phyloP scores from a whole-genome alignment of 2,329 filamentous ascomycete genomes.

The Calonectria honghensis region DNA sequence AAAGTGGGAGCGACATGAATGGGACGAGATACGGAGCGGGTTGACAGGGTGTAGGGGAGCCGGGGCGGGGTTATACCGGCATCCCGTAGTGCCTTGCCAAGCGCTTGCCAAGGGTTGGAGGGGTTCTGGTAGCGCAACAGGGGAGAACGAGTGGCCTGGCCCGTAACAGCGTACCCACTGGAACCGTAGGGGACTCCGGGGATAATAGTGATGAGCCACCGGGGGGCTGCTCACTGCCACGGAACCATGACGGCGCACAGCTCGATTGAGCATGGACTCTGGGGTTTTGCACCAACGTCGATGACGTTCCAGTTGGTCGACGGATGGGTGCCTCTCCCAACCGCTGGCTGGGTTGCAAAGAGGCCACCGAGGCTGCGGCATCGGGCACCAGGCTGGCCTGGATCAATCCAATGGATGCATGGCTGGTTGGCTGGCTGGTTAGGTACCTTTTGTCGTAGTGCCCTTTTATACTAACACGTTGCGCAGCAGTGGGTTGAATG shows the following conservation, averaged over 20 bases:
- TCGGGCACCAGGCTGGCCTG: slow-evolving; percentile 17
- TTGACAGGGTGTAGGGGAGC: slow-evolving; percentile 3
- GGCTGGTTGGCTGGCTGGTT: not conserved
- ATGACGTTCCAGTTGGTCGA: not conserved
- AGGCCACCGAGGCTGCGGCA: slow-evolving; percentile 9
- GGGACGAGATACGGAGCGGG: slow-evolving; percentile 24
- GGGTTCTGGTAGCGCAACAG: slow-evolving; percentile 4
- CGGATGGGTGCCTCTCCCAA: not conserved
- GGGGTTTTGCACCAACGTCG: not conserved
- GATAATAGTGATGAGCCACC: slow-evolving; percentile 10
- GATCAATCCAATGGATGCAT: slow-evolving; percentile 20
- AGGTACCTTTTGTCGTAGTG: slow-evolving; percentile 25
- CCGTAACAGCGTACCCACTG: slow-evolving; percentile 15
- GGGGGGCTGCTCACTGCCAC: slow-evolving; percentile 18
- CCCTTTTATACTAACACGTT: slow-evolving; percentile 14
- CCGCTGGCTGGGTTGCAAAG: not conserved
- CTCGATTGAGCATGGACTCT: not conserved
- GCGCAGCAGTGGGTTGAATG: slow-evolving; percentile 5
- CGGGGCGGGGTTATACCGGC: slow-evolving; percentile 8
- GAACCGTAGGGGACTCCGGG: slow-evolving; percentile 25
- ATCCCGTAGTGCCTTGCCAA: slow-evolving; percentile 24
- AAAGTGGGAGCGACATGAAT: slow-evolving; percentile 28
- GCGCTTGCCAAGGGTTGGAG: slow-evolving; percentile 21
- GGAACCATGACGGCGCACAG: not conserved
- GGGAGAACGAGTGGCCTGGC: slow-evolving; percentile 14